Evolutionary conservation across 345 rosid genomes (phyloP).

Genomic region (Tarenaya hassleriana): DNA sequence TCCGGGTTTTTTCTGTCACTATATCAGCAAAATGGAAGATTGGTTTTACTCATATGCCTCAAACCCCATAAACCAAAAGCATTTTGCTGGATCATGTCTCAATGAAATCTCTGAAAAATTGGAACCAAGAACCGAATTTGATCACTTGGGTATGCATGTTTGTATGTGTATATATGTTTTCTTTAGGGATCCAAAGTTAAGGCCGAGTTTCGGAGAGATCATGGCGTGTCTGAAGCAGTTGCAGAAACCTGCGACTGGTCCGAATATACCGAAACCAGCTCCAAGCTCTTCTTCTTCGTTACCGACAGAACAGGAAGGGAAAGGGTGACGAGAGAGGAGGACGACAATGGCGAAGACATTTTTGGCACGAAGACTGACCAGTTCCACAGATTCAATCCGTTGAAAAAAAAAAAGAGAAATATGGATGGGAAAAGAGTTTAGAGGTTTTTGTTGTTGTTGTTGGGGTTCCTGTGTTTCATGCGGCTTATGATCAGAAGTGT

Average conservation of each 20-base stretch:
- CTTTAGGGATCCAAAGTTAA: constrained; percentile 67
- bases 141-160: no score
- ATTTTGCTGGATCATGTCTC: constrained; percentile 2
- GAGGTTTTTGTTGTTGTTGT: constrained; percentile 6
- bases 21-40: constrained; percentile 4
- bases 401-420: neutral
- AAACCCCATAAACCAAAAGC: no score
- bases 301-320: constrained; percentile 21
- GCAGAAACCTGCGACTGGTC: constrained; percentile 59
- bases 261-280: constrained; percentile 41
- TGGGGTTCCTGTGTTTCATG: constrained; percentile 15
- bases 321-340: constrained; percentile 15
- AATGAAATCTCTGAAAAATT: neutral
- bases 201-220: constrained; percentile 89
- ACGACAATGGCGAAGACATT: constrained; percentile 6
- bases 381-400: neutral
- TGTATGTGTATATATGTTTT: constrained; percentile 13
- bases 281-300: constrained; percentile 15
- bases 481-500: constrained; percentile 7
- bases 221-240: constrained; percentile 80
- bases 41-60: no score
- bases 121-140: no score
- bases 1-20: neutral
- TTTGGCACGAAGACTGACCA: neutral
- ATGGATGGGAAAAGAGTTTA: neutral